Base-by-base conservation (phyloP, 257 asterid genomes). In the Scutellaria baicalensis region DNA sequence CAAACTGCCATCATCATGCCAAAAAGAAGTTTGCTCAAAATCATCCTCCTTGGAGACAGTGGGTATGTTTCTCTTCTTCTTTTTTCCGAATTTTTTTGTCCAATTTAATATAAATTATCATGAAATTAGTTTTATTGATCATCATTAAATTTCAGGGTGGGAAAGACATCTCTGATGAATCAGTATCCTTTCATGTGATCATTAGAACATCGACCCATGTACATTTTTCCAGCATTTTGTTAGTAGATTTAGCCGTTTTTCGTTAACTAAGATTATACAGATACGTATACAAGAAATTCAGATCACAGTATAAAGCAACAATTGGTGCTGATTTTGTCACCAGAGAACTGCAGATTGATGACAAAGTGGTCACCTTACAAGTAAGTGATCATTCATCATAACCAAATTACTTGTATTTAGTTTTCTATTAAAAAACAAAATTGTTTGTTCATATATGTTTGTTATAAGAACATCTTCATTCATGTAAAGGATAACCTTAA, bases 251-350 rank as follows among this genome's bases (percentile, higher is more conserved):
- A 36, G 61, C 58, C 36, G 57, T 20, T 20, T 1, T 71, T 45
- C 59, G 1, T 86, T 89, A 74, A 88, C 82, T 44, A 12, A 6
- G 12, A 38, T 1, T 47, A 9, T 40, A 3, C 56, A 91, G 97
- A 87, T 91, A 89, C 69, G 93, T 75, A 5, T 64, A 80, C 72
- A 83, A 91, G 31, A 82, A 82, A 57, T 91, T 85, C 20, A 79
- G 73, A 60, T 63, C 76, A 8, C 92, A 81, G 70, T 80, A 91
- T 35, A 91, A 84, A 74, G 84, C 95, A 12, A 91, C 96, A 59
- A 91, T 91, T 20, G 97, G 97, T 11, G 97, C 97, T 66, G 97
- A 91, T 76, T 91, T 91, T 75, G 83, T 86, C 49, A 87, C 97
- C 76, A 87, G 89, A 66, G 96, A 91, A 68, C 60, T 91, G 36